Base-by-base conservation (phyloP, 345 rosid genomes). In the Bruguiera gymnorhiza region DNA sequence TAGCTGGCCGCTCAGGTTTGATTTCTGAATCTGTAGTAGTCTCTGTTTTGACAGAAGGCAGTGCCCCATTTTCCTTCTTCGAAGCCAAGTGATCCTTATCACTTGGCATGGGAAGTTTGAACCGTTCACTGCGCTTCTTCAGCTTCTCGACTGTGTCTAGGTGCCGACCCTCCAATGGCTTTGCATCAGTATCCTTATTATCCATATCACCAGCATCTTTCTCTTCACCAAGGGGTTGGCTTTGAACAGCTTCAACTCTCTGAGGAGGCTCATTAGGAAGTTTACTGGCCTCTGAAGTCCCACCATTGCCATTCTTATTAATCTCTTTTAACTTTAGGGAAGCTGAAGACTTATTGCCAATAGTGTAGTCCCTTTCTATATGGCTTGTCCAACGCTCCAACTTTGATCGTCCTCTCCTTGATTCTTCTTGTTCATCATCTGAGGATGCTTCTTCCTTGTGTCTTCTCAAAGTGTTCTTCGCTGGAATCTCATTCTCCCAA, bases 321-420 rank as follows among this genome's bases (percentile, higher is more conserved):
- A 68, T 77, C 67, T 85, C 92, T 77, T 88, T 88, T 34, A 70
- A 70, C 82, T 86, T 95, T 66, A 82, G 78, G 57, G 93, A 76
- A 76, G 91, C 79, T 23, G 93, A 82, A 46, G 89, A 58, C 86
- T 86, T 89, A 68, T 70, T 78, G 76, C 78, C 69, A 52, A 84
- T 69, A 65, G 66, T 77, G 80, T 69, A 86, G 76, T 90, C 97
- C 81, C 87, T 86, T 86, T 92, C 96, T 78, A 80, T 86, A 65
- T 95, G 97, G 89, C 97, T 95, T 3, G 89, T 83, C 99, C 99
- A 95, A 21, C 92, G 94, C 77, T 95, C 99, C 79, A 92, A 66
- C 78, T 92, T 90, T 30, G 96, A 87, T 57, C 92, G 92, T 56
- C 99, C 97, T 75, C 87, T 85, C 82, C 81, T 88, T 23, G 91